Evolutionary conservation across 345 rosid species (phyloP).

Genomic region (Sonneratia alba): DNA sequence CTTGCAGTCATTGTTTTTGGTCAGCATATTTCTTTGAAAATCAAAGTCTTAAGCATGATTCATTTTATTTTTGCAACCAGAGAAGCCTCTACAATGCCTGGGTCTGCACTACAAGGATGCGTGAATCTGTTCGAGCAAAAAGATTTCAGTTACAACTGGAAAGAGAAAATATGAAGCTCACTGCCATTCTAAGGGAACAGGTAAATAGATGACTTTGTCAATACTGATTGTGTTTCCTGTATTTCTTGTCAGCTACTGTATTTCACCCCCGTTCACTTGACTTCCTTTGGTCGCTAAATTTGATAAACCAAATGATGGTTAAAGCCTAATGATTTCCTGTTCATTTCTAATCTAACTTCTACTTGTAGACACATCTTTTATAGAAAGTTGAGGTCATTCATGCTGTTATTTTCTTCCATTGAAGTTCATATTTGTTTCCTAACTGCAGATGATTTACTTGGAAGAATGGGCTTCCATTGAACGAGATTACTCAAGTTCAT

Average conservation of each 20-base stretch:
- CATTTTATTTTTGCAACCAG: conserved; percentile 28
- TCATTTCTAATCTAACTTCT: not conserved
- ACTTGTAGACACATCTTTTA: not conserved
- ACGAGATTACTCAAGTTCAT: conserved; percentile 47
- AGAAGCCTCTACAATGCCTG: conserved; percentile 51
- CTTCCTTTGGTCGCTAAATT: not conserved
- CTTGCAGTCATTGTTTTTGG: no score
- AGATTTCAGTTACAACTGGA: conserved; percentile 51
- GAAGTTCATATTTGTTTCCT: conserved; percentile 6
- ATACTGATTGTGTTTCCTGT: no score
- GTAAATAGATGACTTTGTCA: conserved; percentile 20
- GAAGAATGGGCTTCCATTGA: conserved; percentile 60
- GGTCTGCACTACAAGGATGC: conserved; percentile 44
- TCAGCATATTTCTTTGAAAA: no score
- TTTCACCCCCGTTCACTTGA: not conserved
- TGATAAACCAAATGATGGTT: not conserved
- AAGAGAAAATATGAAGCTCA: conserved; percentile 60
- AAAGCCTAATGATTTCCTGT: not conserved
- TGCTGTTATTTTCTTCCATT: not conserved
- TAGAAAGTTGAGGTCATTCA: not conserved
- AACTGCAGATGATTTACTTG: conserved; percentile 47
- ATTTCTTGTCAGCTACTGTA: not conserved
- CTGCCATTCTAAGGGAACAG: conserved; percentile 56
- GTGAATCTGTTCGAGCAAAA: conserved; percentile 64
- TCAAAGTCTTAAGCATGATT: no score